Evolutionary conservation across 2,329 filamentous ascomycete genomes (phyloP), one percentile per base, ranked within the genome.

Genomic region (Diaporthe vaccinii): DNA sequence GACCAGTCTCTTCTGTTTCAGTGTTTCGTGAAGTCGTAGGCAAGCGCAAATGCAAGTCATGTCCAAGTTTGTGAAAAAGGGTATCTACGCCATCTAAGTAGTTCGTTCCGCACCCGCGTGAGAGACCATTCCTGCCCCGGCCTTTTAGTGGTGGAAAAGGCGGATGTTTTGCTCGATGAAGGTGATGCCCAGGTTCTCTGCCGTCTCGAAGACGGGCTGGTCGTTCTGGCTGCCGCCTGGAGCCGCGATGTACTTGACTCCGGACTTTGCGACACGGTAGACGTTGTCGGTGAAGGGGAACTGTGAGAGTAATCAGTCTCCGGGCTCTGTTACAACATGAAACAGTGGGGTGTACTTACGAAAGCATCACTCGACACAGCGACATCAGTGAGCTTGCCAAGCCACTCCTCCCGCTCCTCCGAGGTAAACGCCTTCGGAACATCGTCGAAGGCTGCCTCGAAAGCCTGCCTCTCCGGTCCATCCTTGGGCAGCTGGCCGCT

Each of bases 261-360:
- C 97, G 31, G 95, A 98, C 81, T 95, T 91, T 77, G 91, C 92
- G 70, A 95, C 94, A 79, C 97, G 92, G 91, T 97, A 98, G 78
- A 99, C 94, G 81, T 99, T 99, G 89, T 99, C 97, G 82, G 95
- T 95, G 87, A 99, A 99, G 79, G 97, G 97, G 91, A 99, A 99
- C 94, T 95, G 75, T 10, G 58, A 5, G 3, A 14, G 9, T 39
- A 78, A 84, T 79, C 84, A 82, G 68, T 39, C 14, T 3, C 22
- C 22, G 25, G 15, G 44, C 6, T 79, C 44, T 78, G 72, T 72
- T 17, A 49, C 17, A 49, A 53, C 17, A 49, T 31, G 12, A 46
- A 46, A 34, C 62, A 57, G 53, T 55, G 71, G 9, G 53, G 44
- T 62, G 72, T 34, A 49, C 94, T 88, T 90, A 96, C 94, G 86